A percentile compares a stretch with the other conserved stretches of the same genome.
These are phyloP conservation scores for Coemansia sp. DNA, from an alignment of 192 early-diverging fungal species.

Conservation along the genomic window DNA sequence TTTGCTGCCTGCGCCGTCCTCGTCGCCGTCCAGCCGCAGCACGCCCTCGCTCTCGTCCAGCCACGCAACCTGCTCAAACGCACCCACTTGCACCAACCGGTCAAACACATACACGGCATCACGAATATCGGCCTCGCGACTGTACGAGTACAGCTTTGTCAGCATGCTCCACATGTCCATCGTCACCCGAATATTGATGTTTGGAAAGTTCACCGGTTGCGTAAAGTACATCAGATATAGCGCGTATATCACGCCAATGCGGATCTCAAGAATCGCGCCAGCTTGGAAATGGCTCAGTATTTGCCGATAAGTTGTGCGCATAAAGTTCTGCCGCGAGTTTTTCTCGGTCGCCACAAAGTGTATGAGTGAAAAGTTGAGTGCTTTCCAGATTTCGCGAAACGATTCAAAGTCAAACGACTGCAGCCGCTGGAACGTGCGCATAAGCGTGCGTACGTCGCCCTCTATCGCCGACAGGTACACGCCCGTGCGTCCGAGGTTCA, in stretches of 20 bases:
- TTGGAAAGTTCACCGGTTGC: constrained; percentile 57
- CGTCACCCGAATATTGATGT: constrained; percentile 52
- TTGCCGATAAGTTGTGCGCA: constrained; percentile 55
- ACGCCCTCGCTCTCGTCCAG: constrained; percentile 51
- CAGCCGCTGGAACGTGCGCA: constrained; percentile 52
- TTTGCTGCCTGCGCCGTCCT: constrained; percentile 27
- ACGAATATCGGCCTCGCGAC: constrained; percentile 40
- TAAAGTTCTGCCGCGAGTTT: constrained; percentile 57
- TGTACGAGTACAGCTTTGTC: constrained; percentile 50
- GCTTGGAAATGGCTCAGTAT: constrained; percentile 47
- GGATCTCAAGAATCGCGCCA: constrained; percentile 47
- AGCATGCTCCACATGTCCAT: constrained; percentile 52
- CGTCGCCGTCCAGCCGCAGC: constrained; percentile 44
- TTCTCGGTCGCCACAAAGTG: constrained; percentile 62
- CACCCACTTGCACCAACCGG: constrained; percentile 40
- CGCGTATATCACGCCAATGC: constrained; percentile 55
- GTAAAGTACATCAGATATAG: constrained; percentile 61
- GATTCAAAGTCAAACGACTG: constrained; percentile 51
- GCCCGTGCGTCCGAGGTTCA: constrained; percentile 52
- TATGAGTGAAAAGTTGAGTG: constrained; percentile 57
- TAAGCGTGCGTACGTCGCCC: constrained; percentile 50
- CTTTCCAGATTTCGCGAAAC: constrained; percentile 57
- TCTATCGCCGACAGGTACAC: constrained; percentile 51
- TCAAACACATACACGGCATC: constrained; percentile 54
- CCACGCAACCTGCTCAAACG: constrained; percentile 57